A percentile compares a stretch with the other conserved stretches of the same genome.
phyloP scores from a whole-genome alignment of 768 basidiomycete genomes.

The Amyloporia xantha region DNA sequence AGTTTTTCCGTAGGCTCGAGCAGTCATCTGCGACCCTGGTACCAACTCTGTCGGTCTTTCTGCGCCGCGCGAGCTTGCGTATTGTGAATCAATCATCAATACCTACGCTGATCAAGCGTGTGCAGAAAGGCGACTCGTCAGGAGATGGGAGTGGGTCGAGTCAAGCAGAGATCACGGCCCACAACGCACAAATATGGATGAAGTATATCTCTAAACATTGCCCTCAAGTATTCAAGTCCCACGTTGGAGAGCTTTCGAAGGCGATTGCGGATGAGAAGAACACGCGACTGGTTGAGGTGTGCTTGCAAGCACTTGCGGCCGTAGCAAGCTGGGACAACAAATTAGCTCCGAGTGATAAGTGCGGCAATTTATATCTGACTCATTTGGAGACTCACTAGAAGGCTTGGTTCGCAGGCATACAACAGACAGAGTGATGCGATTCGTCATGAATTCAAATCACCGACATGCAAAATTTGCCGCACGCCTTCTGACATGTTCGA shows the following conservation, averaged over 20 bases:
- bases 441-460: slow-evolving; percentile 51
- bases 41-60: slow-evolving; percentile 61
- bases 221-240: slow-evolving; percentile 65
- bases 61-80: slow-evolving; percentile 65
- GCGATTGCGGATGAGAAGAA: slow-evolving; percentile 62
- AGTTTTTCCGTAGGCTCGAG: slow-evolving; percentile 73
- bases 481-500: slow-evolving; percentile 57
- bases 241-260: slow-evolving; percentile 71
- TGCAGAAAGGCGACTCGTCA: slow-evolving; percentile 36
- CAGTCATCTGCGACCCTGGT: slow-evolving; percentile 55
- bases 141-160: slow-evolving; percentile 31
- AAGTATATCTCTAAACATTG: slow-evolving; percentile 66
- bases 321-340: slow-evolving; percentile 54
- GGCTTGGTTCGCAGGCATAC: slow-evolving; percentile 66
- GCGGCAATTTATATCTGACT: no score
- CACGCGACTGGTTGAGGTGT: slow-evolving; percentile 48
- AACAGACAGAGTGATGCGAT: slow-evolving; percentile 54
- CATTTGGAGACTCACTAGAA: not conserved
- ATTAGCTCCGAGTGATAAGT: slow-evolving; percentile 61
- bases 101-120: slow-evolving; percentile 67
- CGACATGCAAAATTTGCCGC: slow-evolving; percentile 84
- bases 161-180: slow-evolving; percentile 31
- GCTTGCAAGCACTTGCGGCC: slow-evolving; percentile 72
- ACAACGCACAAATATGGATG: slow-evolving; percentile 47
- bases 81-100: slow-evolving; percentile 84